A percentile compares a stretch with the other conserved stretches of the same genome.
phyloP scores from a whole-genome alignment of 192 early-diverging fungal genomes.

The Ambispora gerdemannii region DNA sequence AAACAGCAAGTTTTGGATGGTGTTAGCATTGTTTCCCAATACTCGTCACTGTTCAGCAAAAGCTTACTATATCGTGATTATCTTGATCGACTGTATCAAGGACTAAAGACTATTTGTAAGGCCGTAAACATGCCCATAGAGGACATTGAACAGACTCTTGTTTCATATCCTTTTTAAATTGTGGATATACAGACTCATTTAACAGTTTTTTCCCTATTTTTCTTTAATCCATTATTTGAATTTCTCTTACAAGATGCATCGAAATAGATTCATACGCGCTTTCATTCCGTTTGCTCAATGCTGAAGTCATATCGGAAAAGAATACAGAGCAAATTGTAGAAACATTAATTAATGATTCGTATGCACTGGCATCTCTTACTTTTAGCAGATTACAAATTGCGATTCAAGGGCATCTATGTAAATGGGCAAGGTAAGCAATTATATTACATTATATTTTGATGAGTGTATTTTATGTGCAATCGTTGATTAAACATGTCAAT shows the following conservation, averaged over 20 bases:
- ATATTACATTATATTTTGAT: not conserved
- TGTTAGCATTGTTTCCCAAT: conserved; percentile 42
- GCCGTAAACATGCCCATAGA: conserved; percentile 48
- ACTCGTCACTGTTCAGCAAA: conserved; percentile 45
- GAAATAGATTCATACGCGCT: conserved; percentile 15
- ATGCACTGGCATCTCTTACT: not conserved
- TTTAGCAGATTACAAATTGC: not conserved
- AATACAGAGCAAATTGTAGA: not conserved
- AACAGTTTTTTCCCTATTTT: not conserved
- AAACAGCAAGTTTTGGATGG: conserved; percentile 44
- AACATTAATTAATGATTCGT: conserved; percentile 1
- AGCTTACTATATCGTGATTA: conserved; percentile 50
- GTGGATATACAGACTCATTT: not conserved
- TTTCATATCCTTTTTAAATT: conserved; percentile 34
- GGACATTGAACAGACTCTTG: conserved; percentile 49
- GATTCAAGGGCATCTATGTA: not conserved
- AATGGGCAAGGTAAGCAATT: not conserved
- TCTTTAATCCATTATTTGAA: not conserved
- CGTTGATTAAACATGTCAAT: not conserved
- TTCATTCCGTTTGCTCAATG: not conserved
- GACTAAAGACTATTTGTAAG: conserved; percentile 48
- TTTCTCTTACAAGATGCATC: conserved; percentile 26
- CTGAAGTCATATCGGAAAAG: not conserved
- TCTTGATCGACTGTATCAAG: conserved; percentile 43
- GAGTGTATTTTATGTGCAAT: not conserved